Evolutionary conservation across 352 stramenopile species (phyloP), one percentile per base, ranked within the genome.

Genomic region (Sclerospora graminicola): DNA sequence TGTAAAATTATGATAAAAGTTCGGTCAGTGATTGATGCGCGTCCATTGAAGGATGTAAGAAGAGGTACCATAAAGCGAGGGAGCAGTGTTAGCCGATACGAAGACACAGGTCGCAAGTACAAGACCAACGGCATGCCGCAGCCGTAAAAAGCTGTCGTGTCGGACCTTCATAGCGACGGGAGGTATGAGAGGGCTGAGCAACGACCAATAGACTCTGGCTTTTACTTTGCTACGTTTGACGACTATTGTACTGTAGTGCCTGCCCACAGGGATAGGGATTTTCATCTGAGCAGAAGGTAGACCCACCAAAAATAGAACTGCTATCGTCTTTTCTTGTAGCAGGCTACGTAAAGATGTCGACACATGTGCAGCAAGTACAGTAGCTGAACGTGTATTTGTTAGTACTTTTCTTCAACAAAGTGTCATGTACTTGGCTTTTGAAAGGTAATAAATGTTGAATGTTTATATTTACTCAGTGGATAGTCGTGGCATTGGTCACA

Each of bases 21-120:
- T 10, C 7, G 20, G 34, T 33, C 4, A 7, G 8, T 38, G 8
- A 18, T 36, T 57, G 41, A 50, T 44, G 36, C 33, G 13, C 40
- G 55, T 54, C 33, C 10, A 10, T 30, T 30, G 28, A 33, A 15
- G 28, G 2, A 2, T n/a, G 15, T 33, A 9, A 33, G 13, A 9
- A 33, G 8, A n/a, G 28, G 9, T 30, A 84, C 72, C 66, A 35
- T 79, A 77, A 26, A 82, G 64, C 6, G 72, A 78, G 8, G 71
- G 68, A 1, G 66, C 49, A 1, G 55, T 62, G 27, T 33, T 61
- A 16, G 58, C 48, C 8, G 56, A 51, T 14, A 37, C 46, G 15
- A 64, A 37, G 0, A 51, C 50, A 18, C 26, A 45, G 2, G 48
- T 37, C 28, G 41, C 41, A 21, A 76, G 38, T 20, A 66, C 37